phyloP scores from a whole-genome alignment of 2,329 filamentous ascomycete genomes.

The Colletotrichum simmondsii region DNA sequence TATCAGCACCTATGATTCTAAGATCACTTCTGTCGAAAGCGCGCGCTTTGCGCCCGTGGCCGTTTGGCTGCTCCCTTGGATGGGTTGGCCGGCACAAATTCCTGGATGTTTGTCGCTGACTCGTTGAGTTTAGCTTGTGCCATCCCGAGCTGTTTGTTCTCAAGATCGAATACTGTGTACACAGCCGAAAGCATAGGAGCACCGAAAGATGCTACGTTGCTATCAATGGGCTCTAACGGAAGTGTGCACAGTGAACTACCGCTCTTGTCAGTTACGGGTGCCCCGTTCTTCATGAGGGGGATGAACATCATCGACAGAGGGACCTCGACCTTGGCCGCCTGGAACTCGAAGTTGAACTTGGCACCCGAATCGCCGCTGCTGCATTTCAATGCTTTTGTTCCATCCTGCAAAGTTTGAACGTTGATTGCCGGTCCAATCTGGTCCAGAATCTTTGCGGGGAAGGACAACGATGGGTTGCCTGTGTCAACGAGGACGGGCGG shows the following conservation, averaged over 20 bases:
- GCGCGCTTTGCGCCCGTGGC: neutral
- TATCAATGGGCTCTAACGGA: neutral
- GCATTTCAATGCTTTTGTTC: neutral
- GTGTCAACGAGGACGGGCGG: neutral
- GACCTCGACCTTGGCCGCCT: neutral
- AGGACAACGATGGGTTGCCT: neutral
- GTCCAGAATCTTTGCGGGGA: neutral
- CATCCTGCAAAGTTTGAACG: neutral
- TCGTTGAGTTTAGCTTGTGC: neutral
- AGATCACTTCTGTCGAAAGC: neutral
- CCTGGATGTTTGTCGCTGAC: neutral
- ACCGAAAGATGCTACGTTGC: neutral
- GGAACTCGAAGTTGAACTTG: neutral
- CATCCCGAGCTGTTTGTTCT: neutral
- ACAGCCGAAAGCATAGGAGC: neutral
- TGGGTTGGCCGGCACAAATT: neutral
- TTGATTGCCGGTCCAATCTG: neutral
- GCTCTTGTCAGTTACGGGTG: neutral
- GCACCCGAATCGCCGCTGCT: neutral
- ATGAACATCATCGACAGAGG: conserved; percentile 4
- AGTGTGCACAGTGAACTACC: neutral
- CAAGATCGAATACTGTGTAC: neutral
- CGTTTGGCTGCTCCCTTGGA: neutral
- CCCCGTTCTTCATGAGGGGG: neutral
- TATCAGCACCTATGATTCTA: neutral